Evolutionary conservation across 225 moss, liverwort and hornwort genomes (phyloP).

Genomic region (Takakia lepidozioides): DNA sequence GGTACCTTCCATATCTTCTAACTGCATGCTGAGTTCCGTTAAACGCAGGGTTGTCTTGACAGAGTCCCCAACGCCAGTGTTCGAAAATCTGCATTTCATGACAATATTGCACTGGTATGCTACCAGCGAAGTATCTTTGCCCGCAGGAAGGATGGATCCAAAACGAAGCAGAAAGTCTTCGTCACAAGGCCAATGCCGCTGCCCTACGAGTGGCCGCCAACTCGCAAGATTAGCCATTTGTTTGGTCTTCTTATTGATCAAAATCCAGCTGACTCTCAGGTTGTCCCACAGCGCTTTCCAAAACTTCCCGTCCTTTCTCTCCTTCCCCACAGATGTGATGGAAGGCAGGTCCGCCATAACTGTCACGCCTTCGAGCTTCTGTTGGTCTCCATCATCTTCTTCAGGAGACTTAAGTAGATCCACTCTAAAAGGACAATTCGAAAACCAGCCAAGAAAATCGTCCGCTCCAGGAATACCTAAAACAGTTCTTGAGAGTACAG

Average conservation of each 20-base stretch:
- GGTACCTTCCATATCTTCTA: conserved; percentile 51
- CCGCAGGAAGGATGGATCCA: conserved; percentile 57
- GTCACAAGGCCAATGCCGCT: conserved; percentile 56
- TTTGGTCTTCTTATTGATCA: conserved; percentile 65
- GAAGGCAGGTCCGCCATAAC: conserved; percentile 30
- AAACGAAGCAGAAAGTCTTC: conserved; percentile 65
- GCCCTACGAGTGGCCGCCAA: conserved; percentile 59
- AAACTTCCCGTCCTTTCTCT: conserved; percentile 49
- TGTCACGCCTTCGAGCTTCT: conserved; percentile 23
- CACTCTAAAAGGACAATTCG: conserved; percentile 50
- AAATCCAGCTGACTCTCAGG: conserved; percentile 84
- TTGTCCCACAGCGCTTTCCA: conserved; percentile 68
- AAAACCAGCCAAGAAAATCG: conserved; percentile 43
- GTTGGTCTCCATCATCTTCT: conserved; percentile 20
- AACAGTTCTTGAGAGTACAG: conserved; percentile 46
- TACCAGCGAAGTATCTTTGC: conserved; percentile 18
- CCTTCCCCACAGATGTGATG: conserved; percentile 25
- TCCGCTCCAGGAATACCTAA: conserved; percentile 64
- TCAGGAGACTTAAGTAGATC: conserved; percentile 46
- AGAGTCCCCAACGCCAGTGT: too few relatives aligned
- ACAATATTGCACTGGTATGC: conserved; percentile 69
- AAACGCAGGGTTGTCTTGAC: conserved; percentile 40
- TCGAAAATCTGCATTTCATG: conserved; percentile 54
- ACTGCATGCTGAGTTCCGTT: conserved; percentile 58
- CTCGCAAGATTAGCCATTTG: conserved; percentile 73